These are phyloP conservation scores for Fusarium fujikuroi DNA, from an alignment of 2,329 filamentous ascomycete genomes.

Conservation along the genomic window DNA sequence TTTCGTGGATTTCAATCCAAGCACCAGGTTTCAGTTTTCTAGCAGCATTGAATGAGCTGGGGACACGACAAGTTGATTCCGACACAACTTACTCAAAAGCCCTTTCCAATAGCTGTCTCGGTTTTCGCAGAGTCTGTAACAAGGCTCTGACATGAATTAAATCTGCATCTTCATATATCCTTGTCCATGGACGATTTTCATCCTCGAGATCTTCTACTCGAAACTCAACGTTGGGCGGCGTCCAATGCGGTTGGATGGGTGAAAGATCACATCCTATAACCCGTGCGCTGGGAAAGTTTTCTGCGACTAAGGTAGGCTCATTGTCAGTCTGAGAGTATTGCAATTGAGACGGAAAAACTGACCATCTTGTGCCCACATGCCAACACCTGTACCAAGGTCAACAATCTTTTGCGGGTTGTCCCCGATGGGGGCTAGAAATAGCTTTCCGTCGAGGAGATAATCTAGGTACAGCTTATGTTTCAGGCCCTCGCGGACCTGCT, in stretches of 20 bases:
- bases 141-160: conserved; percentile 65
- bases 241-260: conserved; percentile 57
- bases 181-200: conserved; percentile 50
- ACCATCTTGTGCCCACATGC: conserved; percentile 67
- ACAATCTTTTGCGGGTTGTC: conserved; percentile 60
- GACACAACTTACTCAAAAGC: conserved; percentile 53
- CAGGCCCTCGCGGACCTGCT: conserved; percentile 60
- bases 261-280: conserved; percentile 59
- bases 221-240: conserved; percentile 68
- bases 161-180: conserved; percentile 56
- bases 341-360: conserved; percentile 25
- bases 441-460: conserved; percentile 56
- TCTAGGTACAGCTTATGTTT: conserved; percentile 60
- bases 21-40: conserved; percentile 53
- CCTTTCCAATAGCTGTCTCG: conserved; percentile 59
- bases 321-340: conserved; percentile 7
- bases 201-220: conserved; percentile 53
- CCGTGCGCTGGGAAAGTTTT: conserved; percentile 56
- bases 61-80: background rate
- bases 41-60: conserved; percentile 13
- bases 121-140: conserved; percentile 62
- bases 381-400: conserved; percentile 62
- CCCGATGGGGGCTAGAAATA: conserved; percentile 58
- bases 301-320: conserved; percentile 52
- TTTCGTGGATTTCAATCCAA: conserved; percentile 55